Base-by-base conservation (phyloP, 306 rosid species). In the Chamaecrista fasciculata region DNA sequence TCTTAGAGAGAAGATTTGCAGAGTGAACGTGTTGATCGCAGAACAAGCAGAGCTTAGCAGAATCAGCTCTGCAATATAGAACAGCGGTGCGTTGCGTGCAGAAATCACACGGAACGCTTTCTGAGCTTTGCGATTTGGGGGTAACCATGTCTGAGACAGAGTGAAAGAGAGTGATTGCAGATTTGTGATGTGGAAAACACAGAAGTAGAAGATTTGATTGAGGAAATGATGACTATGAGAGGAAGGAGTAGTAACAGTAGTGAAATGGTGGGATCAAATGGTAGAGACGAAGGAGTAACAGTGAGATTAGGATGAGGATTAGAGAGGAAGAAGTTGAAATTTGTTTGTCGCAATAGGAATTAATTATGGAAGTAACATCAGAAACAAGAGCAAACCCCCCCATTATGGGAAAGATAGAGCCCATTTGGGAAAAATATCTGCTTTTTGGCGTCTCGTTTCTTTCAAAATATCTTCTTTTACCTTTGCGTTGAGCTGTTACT, bases 11-110 rank as follows among this genome's bases (percentile, higher is more conserved):
- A 18, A 66, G 52, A 72, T 88, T 85, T 0, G 95, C 91, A 9
- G 89, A 81, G 76, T 88, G 95, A 24, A 88, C 95, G 16, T 79
- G 95, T 42, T 79, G 81, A 69, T 88, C 95, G 70, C 95, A 88
- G 60, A 83, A 74, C 62, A 88, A 56, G 70, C 95, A 88, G 6
- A 85, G 91, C 91, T 81, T 88, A 5, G 95, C 91, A 0, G 89
- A 83, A 80, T 88, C 95, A 4, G 95, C 95, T 62, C 83, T 53
- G 33, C 95, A 88, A 70, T 83, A 88, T 5, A 88, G 78, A 39
- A 88, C 78, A 0, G 95, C 95, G 0, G 56, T 71, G 58, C 75
- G 82, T 4, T 79, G 70, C 1, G 60, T 53, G 74, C 95, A 88
- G 85, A 79, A 88, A 50, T 88, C 95, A 77, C 95, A 88, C 10